Conservation (phyloP, 1,284 basidiomycete species). For the Clitocybe nebularis region DNA sequence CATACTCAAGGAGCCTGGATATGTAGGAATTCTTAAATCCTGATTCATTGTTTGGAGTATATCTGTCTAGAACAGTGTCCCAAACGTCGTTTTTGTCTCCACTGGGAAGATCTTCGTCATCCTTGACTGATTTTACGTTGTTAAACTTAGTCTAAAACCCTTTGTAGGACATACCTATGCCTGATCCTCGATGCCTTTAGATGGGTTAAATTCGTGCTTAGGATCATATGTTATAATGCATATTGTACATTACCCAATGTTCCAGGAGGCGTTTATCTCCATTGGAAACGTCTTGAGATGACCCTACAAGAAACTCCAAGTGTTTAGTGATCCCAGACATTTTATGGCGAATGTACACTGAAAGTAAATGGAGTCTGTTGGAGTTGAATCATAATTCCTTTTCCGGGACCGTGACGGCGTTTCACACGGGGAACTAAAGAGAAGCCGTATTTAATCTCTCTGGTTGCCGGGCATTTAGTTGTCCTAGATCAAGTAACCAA, state of each 20-base stretch:
- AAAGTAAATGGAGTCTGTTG: too few species aligned
- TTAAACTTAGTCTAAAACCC: background rate
- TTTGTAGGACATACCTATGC: constrained; percentile 5
- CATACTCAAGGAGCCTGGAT: constrained; percentile 17
- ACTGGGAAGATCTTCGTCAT: background rate
- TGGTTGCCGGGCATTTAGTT: too few species aligned
- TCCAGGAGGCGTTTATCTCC: constrained; percentile 20
- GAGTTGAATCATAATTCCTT: too few species aligned
- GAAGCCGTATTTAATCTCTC: too few species aligned
- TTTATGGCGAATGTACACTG: too few species aligned
- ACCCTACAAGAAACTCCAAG: constrained; percentile 23
- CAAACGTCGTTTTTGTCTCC: constrained; percentile 10
- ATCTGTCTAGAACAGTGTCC: constrained; percentile 15
- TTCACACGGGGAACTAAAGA: too few species aligned
- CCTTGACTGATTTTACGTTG: too few species aligned
- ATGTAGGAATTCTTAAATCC: constrained; percentile 10
- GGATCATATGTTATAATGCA: too few species aligned
- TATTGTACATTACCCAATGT: constrained; percentile 26
- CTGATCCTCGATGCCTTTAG: constrained; percentile 10
- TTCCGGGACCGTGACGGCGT: too few species aligned
- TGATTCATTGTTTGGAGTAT: constrained; percentile 5
- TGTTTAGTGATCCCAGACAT: constrained; percentile 20
- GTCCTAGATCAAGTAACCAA: too few species aligned
- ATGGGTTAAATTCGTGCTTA: too few species aligned
- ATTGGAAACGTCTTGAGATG: constrained; percentile 17